Evolutionary conservation across 345 rosid genomes (phyloP), one percentile per base, ranked within the genome.

Genomic region (Arabis alpina): DNA sequence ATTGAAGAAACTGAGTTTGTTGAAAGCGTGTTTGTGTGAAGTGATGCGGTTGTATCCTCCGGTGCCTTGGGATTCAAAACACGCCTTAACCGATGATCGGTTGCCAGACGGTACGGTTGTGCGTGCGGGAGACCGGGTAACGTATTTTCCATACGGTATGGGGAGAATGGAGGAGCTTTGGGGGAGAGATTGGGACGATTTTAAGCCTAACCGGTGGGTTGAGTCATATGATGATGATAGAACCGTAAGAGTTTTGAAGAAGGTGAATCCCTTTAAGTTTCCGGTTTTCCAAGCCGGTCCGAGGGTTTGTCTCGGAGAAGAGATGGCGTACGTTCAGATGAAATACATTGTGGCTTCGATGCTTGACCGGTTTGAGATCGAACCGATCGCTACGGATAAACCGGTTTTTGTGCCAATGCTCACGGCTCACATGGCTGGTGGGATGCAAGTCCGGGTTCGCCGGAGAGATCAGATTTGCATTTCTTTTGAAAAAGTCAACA

Each of bases 101-200:
- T 77, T 92, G 74, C 92, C 96, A 1, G 98, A 89, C 49, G 89
- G 90, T 11, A 87, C 92, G 6, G 8, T 10, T 0, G 86, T 92
- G 30, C 79, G 55, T 62, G 85, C 90, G 0, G 98, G 98, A 43
- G 93, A 89, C 45, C 83, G 98, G 51, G 98, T 92, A 6, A 92
- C 96, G 3, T 92, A 85, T 63, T 86, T 89, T 52, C 96, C 91
- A 0, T 92, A 89, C 44, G 98, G 96, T 15, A 87, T 87, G 98
- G 96, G 98, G 55, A 82, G 98, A 76, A 86, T 87, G 90, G 90
- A 92, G 37, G 78, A 80, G 34, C 54, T 89, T 43, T 92, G 98
- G 98, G 93, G 98, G 10, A 56, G 70, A 68, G 88, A 89, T 54
- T 61, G 88, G 78, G 53, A 56, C 47, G 70, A 86, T 66, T 92